phyloP scores from a whole-genome alignment of 139 green algal genomes.

The Chlorella sorokiniana region DNA sequence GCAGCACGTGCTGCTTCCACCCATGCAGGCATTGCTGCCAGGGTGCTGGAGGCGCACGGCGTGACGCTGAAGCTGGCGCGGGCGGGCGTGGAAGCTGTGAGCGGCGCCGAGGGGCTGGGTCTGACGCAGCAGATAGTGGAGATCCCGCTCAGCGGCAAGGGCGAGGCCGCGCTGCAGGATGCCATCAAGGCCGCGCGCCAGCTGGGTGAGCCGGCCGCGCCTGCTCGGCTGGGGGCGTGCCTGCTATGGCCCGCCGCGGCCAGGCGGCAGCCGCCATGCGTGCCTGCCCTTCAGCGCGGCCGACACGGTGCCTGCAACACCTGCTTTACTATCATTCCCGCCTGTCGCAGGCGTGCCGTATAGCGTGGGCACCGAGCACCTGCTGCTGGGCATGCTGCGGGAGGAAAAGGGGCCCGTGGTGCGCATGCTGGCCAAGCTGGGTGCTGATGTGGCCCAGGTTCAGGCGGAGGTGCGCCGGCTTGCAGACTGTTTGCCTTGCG shows the following conservation, averaged over 20 bases:
- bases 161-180: neutral
- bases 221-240: no score
- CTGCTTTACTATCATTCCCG: neutral
- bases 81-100: neutral
- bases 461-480: no score
- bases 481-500: no score
- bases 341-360: neutral
- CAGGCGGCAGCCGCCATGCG: no score
- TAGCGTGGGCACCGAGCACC: neutral
- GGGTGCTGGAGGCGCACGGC: neutral
- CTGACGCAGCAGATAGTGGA: constrained; percentile 1
- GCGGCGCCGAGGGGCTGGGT: neutral
- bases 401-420: neutral
- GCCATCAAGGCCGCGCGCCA: neutral
- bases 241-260: no score
- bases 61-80: neutral
- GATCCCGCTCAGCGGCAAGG: neutral
- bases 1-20: no score
- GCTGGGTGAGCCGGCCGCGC: neutral
- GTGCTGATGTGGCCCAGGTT: no score
- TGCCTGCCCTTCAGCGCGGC: no score
- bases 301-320: no score
- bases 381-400: neutral
- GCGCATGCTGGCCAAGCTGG: neutral
- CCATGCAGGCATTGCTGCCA: neutral